phyloP scores from a whole-genome alignment of 2,329 filamentous ascomycete species.

The Claviceps spartinae region DNA sequence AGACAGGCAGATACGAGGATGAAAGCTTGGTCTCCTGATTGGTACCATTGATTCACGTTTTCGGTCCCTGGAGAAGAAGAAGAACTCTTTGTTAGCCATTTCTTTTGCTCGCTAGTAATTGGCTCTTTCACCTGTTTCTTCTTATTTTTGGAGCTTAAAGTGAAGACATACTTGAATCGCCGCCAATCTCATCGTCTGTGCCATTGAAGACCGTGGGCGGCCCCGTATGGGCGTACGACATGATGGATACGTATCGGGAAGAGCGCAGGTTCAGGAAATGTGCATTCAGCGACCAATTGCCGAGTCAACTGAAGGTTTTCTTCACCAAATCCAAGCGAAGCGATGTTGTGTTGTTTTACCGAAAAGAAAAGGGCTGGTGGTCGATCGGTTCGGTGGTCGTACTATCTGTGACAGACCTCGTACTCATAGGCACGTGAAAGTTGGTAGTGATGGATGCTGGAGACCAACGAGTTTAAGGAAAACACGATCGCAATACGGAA shows the following conservation, averaged over 20 bases:
- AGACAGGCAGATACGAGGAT: constrained; percentile 83
- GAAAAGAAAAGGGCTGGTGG: neutral
- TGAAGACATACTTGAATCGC: constrained; percentile 56
- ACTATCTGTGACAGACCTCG: neutral
- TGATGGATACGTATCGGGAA: constrained; percentile 12
- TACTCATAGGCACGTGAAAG: neutral
- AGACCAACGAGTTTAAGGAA: neutral
- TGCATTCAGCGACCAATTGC: neutral
- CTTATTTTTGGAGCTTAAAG: neutral
- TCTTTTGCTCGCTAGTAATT: neutral
- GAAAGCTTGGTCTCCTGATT: constrained; percentile 83
- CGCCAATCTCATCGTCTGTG: constrained; percentile 51
- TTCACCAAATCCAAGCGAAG: neutral
- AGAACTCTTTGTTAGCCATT: neutral
- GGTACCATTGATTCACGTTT: constrained; percentile 94
- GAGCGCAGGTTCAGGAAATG: neutral
- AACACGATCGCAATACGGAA: neutral
- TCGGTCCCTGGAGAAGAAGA: constrained; percentile 46
- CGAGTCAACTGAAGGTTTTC: neutral
- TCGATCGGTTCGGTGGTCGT: neutral
- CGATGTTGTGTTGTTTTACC: neutral
- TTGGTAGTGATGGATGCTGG: neutral
- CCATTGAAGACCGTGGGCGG: constrained; percentile 48
- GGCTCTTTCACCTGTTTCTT: neutral
- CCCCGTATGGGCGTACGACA: constrained; percentile 49